These are phyloP conservation scores for Diaporthe longicolla DNA, from an alignment of 2,329 filamentous ascomycete genomes.

Conservation along the genomic window DNA sequence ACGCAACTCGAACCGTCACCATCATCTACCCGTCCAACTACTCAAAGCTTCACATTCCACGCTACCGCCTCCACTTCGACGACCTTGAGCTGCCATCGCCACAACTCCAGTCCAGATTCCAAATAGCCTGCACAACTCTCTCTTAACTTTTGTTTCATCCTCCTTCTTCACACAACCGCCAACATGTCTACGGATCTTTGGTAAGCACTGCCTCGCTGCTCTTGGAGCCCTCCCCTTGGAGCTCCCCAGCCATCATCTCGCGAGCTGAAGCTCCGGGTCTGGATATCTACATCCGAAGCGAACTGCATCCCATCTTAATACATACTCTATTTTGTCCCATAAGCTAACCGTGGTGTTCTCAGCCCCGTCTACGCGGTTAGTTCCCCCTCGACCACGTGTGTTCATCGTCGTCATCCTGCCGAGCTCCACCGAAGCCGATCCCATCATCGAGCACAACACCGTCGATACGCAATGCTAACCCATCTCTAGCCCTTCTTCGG, in stretches of 20 bases:
- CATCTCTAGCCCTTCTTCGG: slow-evolving; percentile 85
- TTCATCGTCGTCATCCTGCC: slow-evolving; percentile 42
- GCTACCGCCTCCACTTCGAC: slow-evolving; percentile 36
- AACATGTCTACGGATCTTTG: slow-evolving; percentile 86
- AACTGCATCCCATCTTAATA: slow-evolving; percentile 19
- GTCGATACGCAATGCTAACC: slow-evolving; percentile 52
- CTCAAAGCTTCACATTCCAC: slow-evolving; percentile 43
- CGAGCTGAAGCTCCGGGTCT: slow-evolving; percentile 44
- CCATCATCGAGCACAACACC: slow-evolving; percentile 38
- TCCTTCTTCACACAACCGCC: slow-evolving; percentile 53
- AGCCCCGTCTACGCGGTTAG: slow-evolving; percentile 99
- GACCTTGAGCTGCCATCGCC: slow-evolving; percentile 36
- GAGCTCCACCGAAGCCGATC: slow-evolving; percentile 48
- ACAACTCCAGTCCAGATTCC: slow-evolving; percentile 39
- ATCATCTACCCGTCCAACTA: slow-evolving; percentile 35
- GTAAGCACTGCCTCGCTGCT: slow-evolving; percentile 70
- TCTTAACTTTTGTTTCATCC: slow-evolving; percentile 41
- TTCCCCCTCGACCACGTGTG: slow-evolving; percentile 56
- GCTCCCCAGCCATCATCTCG: slow-evolving; percentile 41
- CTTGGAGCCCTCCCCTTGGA: slow-evolving; percentile 47
- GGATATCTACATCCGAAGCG: slow-evolving; percentile 47
- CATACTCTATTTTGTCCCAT: slow-evolving; percentile 46
- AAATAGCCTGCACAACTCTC: slow-evolving; percentile 36
- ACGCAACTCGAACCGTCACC: slow-evolving; percentile 41
- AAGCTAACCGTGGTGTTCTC: slow-evolving; percentile 60